Base-by-base conservation (phyloP, 208 protist species). In the Leishmania aethiopica region DNA sequence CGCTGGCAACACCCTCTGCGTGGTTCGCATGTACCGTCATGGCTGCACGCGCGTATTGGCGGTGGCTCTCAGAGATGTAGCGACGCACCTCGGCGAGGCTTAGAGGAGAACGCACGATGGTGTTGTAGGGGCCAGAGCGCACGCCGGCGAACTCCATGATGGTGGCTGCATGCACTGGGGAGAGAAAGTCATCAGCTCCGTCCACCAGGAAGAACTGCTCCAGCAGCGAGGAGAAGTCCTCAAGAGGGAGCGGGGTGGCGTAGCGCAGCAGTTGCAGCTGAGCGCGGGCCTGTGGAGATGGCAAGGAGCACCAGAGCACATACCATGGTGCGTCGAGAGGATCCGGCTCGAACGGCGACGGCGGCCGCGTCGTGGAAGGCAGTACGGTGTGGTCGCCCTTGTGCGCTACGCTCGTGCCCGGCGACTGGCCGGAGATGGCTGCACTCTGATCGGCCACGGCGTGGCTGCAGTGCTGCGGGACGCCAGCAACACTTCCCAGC, bases 131-230 rank as follows among this genome's bases (percentile, higher is more conserved):
- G 5, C 86, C 90, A 35, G 90, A 89, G 35, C 89, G 91, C 51
- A 92, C 88, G n/a, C 89, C 91, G 77, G 95, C 92, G 84, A 93
- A 95, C 87, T 96, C 91, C 94, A 97, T 95, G 45, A 96, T 91
- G 40, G 94, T 95, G 22, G 86, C 79, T 13, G 89, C 85, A 42
- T 85, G 85, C 70, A 97, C 92, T 0, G 90, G 88, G 17, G 75
- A 76, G 51, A 97, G 81, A 70, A 97, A 97, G 35, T 96, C 86
- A 47, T 84, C 87, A 0, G 89, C 91, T n/a, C 86, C 87, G 28
- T 90, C 88, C 53, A 96, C 90, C 25, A 94, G 64, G 37, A 90
- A 88, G 70, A 95, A 92, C 73, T 89, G 87, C 78, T 93, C 83
- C 7, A 97, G 75, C 22, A 97, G 81, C 28, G 84, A 67, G 62